phyloP scores from a whole-genome alignment of 257 asterid genomes.

The Penstemon newberryi region DNA sequence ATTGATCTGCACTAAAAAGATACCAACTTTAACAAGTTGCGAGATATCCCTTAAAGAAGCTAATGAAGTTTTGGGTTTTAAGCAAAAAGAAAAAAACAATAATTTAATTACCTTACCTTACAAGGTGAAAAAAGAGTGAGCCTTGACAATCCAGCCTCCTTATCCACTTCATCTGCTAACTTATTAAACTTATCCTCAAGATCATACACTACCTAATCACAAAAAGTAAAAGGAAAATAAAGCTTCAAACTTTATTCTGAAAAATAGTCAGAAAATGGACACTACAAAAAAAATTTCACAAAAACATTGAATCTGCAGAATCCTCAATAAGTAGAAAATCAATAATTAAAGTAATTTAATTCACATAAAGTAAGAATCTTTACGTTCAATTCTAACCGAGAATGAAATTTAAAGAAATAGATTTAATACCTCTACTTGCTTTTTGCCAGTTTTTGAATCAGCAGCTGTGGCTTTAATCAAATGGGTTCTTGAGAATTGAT shows the following conservation, averaged over 20 bases:
- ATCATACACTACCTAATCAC: conserved; percentile 55
- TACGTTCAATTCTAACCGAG: background rate
- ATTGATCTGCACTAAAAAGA: conserved; percentile 51
- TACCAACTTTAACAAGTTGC: conserved; percentile 2
- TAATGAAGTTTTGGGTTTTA: conserved; percentile 10
- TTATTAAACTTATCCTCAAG: conserved; percentile 59
- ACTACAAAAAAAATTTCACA: background rate
- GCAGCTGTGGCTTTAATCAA: conserved; percentile 55
- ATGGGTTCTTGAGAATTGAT: conserved; percentile 37
- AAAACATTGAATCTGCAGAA: background rate
- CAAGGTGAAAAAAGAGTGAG: conserved; percentile 90
- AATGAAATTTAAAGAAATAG: background rate
- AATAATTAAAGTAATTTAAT: background rate
- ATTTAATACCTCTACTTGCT: conserved; percentile 64
- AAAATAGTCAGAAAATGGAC: background rate
- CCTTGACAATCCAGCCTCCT: conserved; percentile 69
- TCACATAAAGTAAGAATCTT: conserved; percentile 10
- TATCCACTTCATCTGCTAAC: conserved; percentile 87
- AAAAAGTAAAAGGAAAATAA: conserved; percentile 14
- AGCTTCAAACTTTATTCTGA: background rate
- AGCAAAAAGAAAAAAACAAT: background rate
- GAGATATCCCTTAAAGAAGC: background rate
- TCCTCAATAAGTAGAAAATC: background rate
- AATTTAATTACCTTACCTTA: conserved; percentile 58
- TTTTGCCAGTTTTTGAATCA: conserved; percentile 51